Base-by-base conservation (phyloP, 2,329 filamentous ascomycete genomes). In the Daldinia eschscholtzii region DNA sequence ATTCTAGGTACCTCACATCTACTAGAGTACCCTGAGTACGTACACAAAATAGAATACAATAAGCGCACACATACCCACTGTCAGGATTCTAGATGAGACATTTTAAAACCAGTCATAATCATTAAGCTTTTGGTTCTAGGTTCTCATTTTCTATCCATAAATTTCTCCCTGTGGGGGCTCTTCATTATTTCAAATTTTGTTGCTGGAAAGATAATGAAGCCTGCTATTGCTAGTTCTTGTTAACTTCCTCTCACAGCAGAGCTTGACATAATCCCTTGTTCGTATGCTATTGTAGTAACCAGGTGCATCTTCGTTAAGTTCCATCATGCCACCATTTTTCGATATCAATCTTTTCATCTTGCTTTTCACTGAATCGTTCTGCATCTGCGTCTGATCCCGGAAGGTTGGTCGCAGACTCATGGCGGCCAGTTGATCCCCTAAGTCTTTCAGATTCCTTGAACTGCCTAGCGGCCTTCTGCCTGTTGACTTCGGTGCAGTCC, bases 401-500 rank as follows among this genome's bases (percentile, higher is more conserved):
- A 37, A 56, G 10, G 2, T 20, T 4, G n/a, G 7, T 18, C 0
- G 15, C 10, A 6, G 20, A 41, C 1, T 28, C 35, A 10, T 6
- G 13, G 15, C 10, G 2, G 10, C 30, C 23, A n/a, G 10, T 35
- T 6, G 13, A n/a, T 6, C 6, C 33, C 13, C 33, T 39, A 15
- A 3, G 3, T 23, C 2, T 13, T 26, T 39, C 12, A 26, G 1
- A 2, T 26, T 30, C 9, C 4, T 2, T 6, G 2, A 18, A 26
- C 39, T 41, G 55, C 4, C 13, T 18, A 1, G 6, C 7, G 7
- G 23, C 57, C 48, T 67, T 61, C 13, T 63, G 15, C 20, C 57
- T 18, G 6, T 67, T 50, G n/a, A 69, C 66, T 44, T 71, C 64
- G 15, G 28, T 64, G 35, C 66, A 71, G 44, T 56, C 60, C 33